phyloP scores from a whole-genome alignment of 2,329 filamentous ascomycete species.

The Aureobasidium melanogenum region DNA sequence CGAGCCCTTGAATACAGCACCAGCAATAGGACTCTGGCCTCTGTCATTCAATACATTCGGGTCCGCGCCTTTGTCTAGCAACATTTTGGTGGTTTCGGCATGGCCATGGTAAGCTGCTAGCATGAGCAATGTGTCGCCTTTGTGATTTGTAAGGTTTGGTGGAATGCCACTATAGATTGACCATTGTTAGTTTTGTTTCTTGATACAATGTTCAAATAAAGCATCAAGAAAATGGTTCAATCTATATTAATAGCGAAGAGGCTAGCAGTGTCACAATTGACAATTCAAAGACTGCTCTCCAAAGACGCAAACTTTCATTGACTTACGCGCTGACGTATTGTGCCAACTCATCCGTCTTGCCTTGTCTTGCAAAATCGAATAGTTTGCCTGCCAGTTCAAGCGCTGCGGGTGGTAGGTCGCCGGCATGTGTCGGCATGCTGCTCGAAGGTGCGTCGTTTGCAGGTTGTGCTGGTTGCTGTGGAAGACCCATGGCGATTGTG shows the following conservation, averaged over 20 bases:
- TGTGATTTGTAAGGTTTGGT: constrained; percentile 61
- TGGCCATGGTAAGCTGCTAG: constrained; percentile 63
- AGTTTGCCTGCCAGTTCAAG: constrained; percentile 57
- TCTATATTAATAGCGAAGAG: no score
- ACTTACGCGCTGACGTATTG: constrained; percentile 49
- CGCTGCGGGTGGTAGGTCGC: constrained; percentile 51
- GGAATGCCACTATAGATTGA: constrained; percentile 43
- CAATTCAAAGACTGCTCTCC: no score
- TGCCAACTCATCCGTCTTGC: constrained; percentile 49
- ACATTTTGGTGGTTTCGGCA: constrained; percentile 48
- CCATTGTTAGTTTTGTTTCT: background rate
- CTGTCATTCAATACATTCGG: constrained; percentile 59
- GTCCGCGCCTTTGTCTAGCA: constrained; percentile 56
- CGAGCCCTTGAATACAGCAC: constrained; percentile 65
- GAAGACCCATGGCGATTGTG: constrained; percentile 8
- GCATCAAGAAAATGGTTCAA: background rate
- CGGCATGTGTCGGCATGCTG: constrained; percentile 6
- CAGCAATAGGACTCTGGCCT: constrained; percentile 60
- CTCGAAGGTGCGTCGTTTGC: background rate
- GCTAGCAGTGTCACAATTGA: background rate
- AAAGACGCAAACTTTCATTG: background rate
- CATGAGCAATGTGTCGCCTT: constrained; percentile 68
- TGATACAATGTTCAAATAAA: background rate
- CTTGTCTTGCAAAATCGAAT: constrained; percentile 57
- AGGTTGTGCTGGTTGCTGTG: constrained; percentile 10